Evolutionary conservation across 202 grass and related monocot species (phyloP), one percentile per base, ranked within the genome.

Genomic region (Setaria viridis): DNA sequence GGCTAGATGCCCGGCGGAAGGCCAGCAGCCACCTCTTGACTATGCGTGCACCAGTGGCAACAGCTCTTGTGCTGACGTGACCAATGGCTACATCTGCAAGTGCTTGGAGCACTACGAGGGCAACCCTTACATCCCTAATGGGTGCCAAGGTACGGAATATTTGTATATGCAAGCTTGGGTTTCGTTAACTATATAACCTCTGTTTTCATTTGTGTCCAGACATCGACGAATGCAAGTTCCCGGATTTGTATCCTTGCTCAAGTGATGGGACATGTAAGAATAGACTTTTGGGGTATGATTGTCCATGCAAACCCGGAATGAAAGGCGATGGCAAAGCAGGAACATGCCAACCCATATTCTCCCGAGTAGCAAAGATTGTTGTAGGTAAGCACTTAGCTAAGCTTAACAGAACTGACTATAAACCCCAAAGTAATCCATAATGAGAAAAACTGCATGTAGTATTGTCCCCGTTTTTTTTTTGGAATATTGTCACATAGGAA

Each of bases 291-390:
- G 76, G 76, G 13, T 79, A 64, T 33, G 59, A 79, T 10, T 79
- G 57, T 49, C 42, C 25, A 20, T 79, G 76, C 59, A 79, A 79
- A 49, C 9, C 15, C 0, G 59, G 76, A 79, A 65, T 64, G 76
- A 65, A 79, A 50, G 42, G 76, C 25, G 42, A 65, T 8, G 76
- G 25, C 0, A 62, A 34, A 20, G 35, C 0, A 20, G 15, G 59
- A 46, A 47, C 62, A 17, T 62, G 45, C 15, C 1, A 17, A 64
- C 2, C 1, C 1, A 0, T 12, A 34, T 65, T 65, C 29, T 19
- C 74, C 1, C 20, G 25, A 9, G 4, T 13, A n/a, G 35, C 74
- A 29, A 77, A 60, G 35, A 14, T 77, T 6, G 1, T 11, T 77
- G 34, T 59, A 13, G 74, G 55, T 57, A 57, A 57, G 16, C 19